Percentiles rank a stretch among this genome's conserved stretches.
phyloP scores from a whole-genome alignment of 257 asterid genomes.

The Capsicum chinense region DNA sequence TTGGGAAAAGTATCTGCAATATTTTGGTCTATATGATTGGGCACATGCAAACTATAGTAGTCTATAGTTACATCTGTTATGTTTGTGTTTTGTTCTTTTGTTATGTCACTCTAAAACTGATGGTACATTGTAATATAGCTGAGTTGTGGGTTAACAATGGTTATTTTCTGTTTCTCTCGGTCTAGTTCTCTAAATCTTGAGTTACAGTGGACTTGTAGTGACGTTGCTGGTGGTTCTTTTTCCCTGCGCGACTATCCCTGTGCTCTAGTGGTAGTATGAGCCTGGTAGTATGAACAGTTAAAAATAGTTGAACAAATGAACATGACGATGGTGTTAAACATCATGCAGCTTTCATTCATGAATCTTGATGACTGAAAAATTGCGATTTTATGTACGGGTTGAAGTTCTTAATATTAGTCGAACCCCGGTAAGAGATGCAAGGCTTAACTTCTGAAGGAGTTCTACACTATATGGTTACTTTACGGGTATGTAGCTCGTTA shows the following conservation, averaged over 20 bases:
- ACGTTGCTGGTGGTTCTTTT: background rate
- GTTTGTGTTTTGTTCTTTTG: constrained; percentile 15
- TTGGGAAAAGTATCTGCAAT: constrained; percentile 1
- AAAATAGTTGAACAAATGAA: background rate
- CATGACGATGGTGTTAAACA: background rate
- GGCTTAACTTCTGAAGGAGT: background rate
- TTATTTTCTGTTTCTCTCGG: background rate
- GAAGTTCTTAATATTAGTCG: background rate
- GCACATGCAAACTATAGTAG: background rate
- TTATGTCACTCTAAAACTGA: background rate
- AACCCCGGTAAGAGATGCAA: background rate
- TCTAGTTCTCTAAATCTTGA: background rate
- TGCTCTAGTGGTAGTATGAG: background rate
- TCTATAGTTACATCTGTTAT: background rate
- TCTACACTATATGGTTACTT: too few relatives aligned
- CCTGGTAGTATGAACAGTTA: background rate
- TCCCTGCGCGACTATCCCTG: background rate
- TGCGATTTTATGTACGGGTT: background rate
- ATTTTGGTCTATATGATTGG: background rate
- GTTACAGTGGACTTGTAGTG: background rate
- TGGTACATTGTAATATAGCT: background rate
- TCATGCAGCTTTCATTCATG: background rate
- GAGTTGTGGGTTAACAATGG: background rate
- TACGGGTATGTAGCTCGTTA: background rate
- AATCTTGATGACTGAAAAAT: background rate